A percentile compares a stretch with the other conserved stretches of the same genome.
phyloP scores from a whole-genome alignment of 345 rosid species.

The Ceriops tagal region DNA sequence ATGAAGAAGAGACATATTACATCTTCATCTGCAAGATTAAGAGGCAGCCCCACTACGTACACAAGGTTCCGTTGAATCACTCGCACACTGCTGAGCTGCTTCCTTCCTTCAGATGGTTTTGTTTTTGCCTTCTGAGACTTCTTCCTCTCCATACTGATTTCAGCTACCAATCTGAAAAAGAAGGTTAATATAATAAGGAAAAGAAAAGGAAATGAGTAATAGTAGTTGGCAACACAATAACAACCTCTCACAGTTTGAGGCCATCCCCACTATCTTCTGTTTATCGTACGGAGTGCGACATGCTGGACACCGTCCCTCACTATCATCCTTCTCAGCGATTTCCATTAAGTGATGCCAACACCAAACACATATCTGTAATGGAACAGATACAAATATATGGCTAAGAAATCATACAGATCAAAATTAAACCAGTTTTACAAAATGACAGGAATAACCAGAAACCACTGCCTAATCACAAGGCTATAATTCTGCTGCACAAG shows the following conservation, averaged over 20 bases:
- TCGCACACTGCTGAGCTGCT: conserved; percentile 72
- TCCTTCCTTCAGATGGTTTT: conserved; percentile 70
- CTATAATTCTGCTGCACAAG: no score
- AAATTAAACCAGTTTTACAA: background rate
- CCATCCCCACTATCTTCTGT: conserved; percentile 84
- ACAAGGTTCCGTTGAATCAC: conserved; percentile 86
- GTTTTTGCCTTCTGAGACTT: conserved; percentile 65
- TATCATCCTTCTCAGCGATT: conserved; percentile 83
- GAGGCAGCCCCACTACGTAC: conserved; percentile 87
- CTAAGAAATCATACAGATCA: background rate
- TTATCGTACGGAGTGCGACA: conserved; percentile 85
- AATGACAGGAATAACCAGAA: background rate
- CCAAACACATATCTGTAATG: conserved; percentile 84
- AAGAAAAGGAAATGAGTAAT: background rate
- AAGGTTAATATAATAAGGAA: background rate
- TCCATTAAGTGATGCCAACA: conserved; percentile 97
- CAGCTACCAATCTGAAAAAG: conserved; percentile 54
- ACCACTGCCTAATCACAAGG: no score
- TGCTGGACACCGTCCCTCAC: conserved; percentile 97
- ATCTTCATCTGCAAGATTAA: conserved; percentile 79
- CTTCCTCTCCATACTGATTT: conserved; percentile 59
- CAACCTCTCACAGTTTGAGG: conserved; percentile 70
- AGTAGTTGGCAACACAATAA: background rate
- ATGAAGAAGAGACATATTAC: conserved; percentile 29
- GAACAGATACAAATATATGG: background rate